phyloP scores from a whole-genome alignment of 2,329 filamentous ascomycete genomes.

The Epichloe aotearoae region DNA sequence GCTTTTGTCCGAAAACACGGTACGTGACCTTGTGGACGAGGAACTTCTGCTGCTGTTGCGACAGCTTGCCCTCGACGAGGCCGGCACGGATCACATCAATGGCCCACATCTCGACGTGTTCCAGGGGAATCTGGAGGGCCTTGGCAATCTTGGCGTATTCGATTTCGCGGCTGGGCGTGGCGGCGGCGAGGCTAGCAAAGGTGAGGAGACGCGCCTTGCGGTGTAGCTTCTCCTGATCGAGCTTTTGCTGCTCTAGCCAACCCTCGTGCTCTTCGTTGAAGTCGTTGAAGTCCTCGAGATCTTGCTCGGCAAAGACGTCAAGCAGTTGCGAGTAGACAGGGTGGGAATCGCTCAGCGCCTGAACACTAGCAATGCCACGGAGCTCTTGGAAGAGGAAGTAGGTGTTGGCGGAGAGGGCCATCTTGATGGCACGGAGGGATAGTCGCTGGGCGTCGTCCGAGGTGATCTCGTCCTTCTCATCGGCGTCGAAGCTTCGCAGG shows the following conservation, averaged over 20 bases:
- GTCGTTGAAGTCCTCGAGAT: constrained; percentile 89
- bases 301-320: constrained; percentile 88
- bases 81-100: constrained; percentile 96
- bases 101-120: constrained; percentile 95
- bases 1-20: constrained; percentile 93
- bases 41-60: constrained; percentile 85
- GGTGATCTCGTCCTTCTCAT: constrained; percentile 39
- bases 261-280: constrained; percentile 85
- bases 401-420: constrained; percentile 37
- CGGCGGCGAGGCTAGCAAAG: constrained; percentile 76
- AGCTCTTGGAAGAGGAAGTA: constrained; percentile 69
- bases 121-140: constrained; percentile 66
- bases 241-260: constrained; percentile 65
- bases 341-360: constrained; percentile 75
- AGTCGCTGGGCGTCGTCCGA: constrained; percentile 48
- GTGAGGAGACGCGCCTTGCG: constrained; percentile 96
- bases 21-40: constrained; percentile 93
- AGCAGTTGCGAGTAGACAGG: constrained; percentile 81
- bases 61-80: constrained; percentile 91
- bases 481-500: constrained; percentile 44
- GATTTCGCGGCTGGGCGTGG: constrained; percentile 71
- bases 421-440: constrained; percentile 42
- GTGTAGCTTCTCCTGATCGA: constrained; percentile 62
- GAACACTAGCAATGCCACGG: constrained; percentile 67
- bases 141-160: constrained; percentile 76